Evolutionary conservation across 371 early-diverging fungal species (phyloP), one percentile per base, ranked within the genome.

Genomic region (Mortierella sp.): DNA sequence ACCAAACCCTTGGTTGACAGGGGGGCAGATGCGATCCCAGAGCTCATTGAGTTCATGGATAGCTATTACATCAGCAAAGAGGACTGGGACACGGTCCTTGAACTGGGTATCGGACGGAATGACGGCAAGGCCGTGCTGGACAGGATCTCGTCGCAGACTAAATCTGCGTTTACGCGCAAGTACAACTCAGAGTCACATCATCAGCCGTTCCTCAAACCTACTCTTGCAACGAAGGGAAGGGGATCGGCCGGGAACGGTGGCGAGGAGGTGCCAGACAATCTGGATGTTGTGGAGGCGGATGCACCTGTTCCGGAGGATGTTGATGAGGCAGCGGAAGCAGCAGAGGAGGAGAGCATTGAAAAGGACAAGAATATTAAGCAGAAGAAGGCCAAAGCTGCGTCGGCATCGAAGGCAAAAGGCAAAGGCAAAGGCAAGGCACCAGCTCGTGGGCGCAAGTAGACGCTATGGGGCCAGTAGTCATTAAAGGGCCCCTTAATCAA

Each of bases 41-140:
- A 86, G 15, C 91, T 94, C 19, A 91, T 99, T 37, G 81, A 90
- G 4, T 58, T 88, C 11, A 93, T 99, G 94, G 95, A 97, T 72
- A 81, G 86, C 7, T 98, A 98, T 76, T 94, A 92, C 67, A 73
- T 99, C 47, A 89, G 86, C 56, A 86, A 90, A 55, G 99, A 99
- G 53, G 95, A 95, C 70, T 87, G 92, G 73, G 97, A 97, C 21
- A 81, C 90, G 0, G 72, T 99, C 24, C 69, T 90, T 61, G 97
- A 97, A 50, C 63, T 99, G 50, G 83, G 87, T n/a, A 42, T 92
- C 21, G 85, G 85, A 1, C 75, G 72, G 11, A 81, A 72, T 41
- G 60, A 78, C 26, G 82, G 81, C 32, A 62, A 83, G 26, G 81
- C 80, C 2, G 63, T 91, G 34, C 55, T 87, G 51, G 86, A 85